Base-by-base conservation (phyloP, 2,329 filamentous ascomycete genomes). In the Claviceps cyperi region DNA sequence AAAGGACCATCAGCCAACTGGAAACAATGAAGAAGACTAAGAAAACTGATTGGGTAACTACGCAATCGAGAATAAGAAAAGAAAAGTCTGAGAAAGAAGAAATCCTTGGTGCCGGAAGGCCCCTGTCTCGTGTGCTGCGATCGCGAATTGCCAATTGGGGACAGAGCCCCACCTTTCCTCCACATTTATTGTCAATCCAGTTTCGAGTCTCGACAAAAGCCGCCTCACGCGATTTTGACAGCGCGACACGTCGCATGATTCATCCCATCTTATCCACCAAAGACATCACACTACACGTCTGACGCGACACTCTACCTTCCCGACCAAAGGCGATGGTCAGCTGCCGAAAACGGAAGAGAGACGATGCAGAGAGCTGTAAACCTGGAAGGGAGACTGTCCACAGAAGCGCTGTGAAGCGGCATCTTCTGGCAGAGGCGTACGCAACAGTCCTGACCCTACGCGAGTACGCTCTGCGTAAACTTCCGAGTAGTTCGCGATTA, bases 381-480 rank as follows among this genome's bases (percentile, higher is more conserved):
- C 6, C 32, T 37, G 36, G 8, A 32, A 21, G 28, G 38, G 41
- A 24, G 11, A 38, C 17, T 7, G 15, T n/a, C 14, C n/a, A 38
- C 17, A 49, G 56, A 19, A 54, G 57, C 43, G 54, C 59, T 15
- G 58, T 66, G 46, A 67, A 58, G 57, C 81, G 87, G 60, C 77
- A 79, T 49, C 74, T 92, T 36, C 71, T 94, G 51, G 73, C 72
- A 44, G 75, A 76, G 53, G 85, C 83, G 66, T 94, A 89, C 65
- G 66, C 74, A 7, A 66, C 73, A 45, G 75, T 89, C 13, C 64
- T 78, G 50, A 81, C 81, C 0, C 69, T 95, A 51, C 80, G 87
- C 58, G 73, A 83, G 51, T 86, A 87, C 67, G 69, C 90, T 39
- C 69, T 90, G 46, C 69, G 70, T 19, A 77, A 72, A 52, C 74